phyloP scores from a whole-genome alignment of 441 rosid genomes.

The Gossypium gossypioides region DNA sequence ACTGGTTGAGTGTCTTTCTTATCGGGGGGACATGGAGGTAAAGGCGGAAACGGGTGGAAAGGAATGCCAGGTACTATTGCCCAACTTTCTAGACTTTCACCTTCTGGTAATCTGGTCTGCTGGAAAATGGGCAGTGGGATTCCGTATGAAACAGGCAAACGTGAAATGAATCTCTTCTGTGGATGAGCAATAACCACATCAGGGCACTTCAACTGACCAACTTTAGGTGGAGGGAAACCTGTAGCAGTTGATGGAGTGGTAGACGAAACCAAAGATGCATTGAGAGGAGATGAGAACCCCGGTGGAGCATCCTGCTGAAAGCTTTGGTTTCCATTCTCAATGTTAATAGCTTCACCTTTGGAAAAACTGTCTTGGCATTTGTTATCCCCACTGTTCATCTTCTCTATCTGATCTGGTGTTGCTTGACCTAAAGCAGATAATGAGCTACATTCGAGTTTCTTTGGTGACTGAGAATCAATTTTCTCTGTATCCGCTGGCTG shows the following conservation, averaged over 20 bases:
- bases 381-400: conserved; percentile 18
- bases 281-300: conserved; percentile 55
- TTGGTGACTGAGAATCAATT: conserved; percentile 15
- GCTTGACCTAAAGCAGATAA: conserved; percentile 11
- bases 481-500: conserved; percentile 50
- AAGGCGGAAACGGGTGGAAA: conserved; percentile 88
- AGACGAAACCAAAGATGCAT: conserved; percentile 25
- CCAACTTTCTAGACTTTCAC: conserved; percentile 48
- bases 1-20: conserved; percentile 25
- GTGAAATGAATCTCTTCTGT: conserved; percentile 54
- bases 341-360: conserved; percentile 23
- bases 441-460: conserved; percentile 17
- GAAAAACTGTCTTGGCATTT: conserved; percentile 18
- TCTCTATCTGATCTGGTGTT: conserved; percentile 14
- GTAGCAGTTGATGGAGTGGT: conserved; percentile 24
- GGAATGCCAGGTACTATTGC: conserved; percentile 75
- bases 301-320: conserved; percentile 64
- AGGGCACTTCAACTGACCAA: conserved; percentile 18
- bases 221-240: conserved; percentile 20
- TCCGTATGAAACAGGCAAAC: conserved; percentile 70
- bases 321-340: conserved; percentile 25
- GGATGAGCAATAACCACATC: conserved; percentile 38
- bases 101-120: conserved; percentile 44
- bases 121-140: conserved; percentile 58
- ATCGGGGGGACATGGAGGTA: conserved; percentile 51